Evolutionary conservation across 2,329 filamentous ascomycete species (phyloP).

Genomic region (Aaosphaeria arxii): DNA sequence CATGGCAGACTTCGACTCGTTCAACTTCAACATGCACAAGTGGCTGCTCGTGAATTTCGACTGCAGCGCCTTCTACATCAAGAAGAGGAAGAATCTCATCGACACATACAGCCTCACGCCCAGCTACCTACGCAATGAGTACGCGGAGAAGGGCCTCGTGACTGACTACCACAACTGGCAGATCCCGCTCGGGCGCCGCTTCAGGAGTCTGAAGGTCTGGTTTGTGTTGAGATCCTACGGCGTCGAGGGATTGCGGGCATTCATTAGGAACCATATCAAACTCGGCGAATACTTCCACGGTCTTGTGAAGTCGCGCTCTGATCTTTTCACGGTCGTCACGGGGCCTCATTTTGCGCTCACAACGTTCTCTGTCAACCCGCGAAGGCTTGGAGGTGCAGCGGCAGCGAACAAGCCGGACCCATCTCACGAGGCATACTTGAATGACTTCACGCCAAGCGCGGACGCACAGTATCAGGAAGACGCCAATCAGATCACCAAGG

Average conservation of each 20-base stretch:
- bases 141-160: constrained; percentile 77
- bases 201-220: constrained; percentile 90
- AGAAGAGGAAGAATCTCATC: constrained; percentile 71
- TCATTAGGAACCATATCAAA: constrained; percentile 67
- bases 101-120: constrained; percentile 76
- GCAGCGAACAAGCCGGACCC: constrained; percentile 22
- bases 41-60: constrained; percentile 96
- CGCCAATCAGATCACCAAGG: constrained; percentile 67
- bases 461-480: constrained; percentile 47
- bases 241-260: constrained; percentile 67
- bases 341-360: constrained; percentile 77
- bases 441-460: constrained; percentile 33
- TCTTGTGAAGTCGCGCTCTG: constrained; percentile 56
- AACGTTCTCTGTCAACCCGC: constrained; percentile 61
- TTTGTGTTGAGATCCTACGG: constrained; percentile 87
- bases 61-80: constrained; percentile 72
- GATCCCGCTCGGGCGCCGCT: constrained; percentile 85
- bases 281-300: constrained; percentile 69
- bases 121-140: constrained; percentile 77
- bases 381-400: constrained; percentile 3
- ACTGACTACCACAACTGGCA: constrained; percentile 98
- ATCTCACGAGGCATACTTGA: constrained; percentile 27
- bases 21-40: constrained; percentile 97
- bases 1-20: constrained; percentile 73
- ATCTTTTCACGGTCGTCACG: constrained; percentile 75